Evolutionary conservation across 495 filamentous ascomycete species (phyloP), one percentile per base, ranked within the genome.

Genomic region (Arthonia radiata): DNA sequence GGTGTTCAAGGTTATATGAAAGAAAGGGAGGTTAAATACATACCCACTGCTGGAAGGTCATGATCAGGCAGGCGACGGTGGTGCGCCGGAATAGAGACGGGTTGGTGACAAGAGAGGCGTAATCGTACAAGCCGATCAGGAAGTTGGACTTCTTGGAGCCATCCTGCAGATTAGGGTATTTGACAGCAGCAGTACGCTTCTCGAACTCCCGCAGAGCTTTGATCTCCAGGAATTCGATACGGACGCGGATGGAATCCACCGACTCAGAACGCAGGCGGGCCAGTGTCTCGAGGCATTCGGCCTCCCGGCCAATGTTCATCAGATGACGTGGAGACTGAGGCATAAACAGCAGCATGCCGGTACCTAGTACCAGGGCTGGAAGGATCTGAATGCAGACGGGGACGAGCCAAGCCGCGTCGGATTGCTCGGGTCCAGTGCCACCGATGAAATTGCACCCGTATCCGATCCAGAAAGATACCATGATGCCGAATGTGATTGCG

Each of bases 321-420:
- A 83, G 51, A 76, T 76, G 81, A 33, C 76, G 61, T 0, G 77
- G 77, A 1, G 75, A 78, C 46, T 77, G 77, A 1, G 75, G 77
- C 63, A 86, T 61, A 44, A 77, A 79, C 14, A 72, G 32, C n/a
- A n/a, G n/a, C 53, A 80, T 80, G n/a, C 76, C 74, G 13, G 56
- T 38, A 2, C 68, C 62, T 2, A 78, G 50, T 12, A 70, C 43
- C 0, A 64, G 29, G 0, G 69, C 67, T 0, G 71, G 68, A 5
- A 54, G 39, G 21, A 71, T 54, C 32, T 75, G 68, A 5, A 72
- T 42, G 28, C 59, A 63, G 18, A 71, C 62, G 0, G 71, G 68
- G 1, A 68, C 46, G 6, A 73, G 59, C 73, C 73, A 78, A 4
- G 71, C 63, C 4, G 64, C 60, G 33, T 79, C 62, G 17, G 54